A percentile compares a stretch with the other conserved stretches of the same genome.
Evolutionary conservation across 2,329 filamentous ascomycete genomes (phyloP).

Genomic region (Colletotrichum kahawae): DNA sequence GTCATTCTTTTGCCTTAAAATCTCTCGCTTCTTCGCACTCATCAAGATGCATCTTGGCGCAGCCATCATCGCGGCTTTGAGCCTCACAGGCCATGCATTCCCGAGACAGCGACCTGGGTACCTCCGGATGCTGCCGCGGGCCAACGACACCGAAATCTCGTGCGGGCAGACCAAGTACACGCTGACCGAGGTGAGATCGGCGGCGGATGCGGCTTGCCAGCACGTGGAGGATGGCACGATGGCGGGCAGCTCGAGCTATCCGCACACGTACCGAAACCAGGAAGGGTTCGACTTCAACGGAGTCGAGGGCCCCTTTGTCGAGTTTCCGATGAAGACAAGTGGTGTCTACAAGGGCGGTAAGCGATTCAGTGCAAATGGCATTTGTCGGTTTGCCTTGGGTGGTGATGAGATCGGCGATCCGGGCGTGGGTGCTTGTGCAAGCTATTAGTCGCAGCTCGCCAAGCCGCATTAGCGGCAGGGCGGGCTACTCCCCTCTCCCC

Average conservation of each 20-base stretch:
- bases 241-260: constrained; percentile 49
- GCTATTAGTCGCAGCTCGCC: not conserved
- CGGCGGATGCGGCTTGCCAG: constrained; percentile 55
- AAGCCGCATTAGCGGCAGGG: not conserved
- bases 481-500: not conserved
- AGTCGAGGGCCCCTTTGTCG: constrained; percentile 63
- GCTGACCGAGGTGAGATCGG: constrained; percentile 50
- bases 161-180: constrained; percentile 62
- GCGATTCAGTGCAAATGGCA: constrained; percentile 17
- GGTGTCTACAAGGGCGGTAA: constrained; percentile 61
- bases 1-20: not conserved
- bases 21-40: not conserved
- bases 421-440: not conserved
- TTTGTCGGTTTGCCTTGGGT: not conserved
- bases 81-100: constrained; percentile 7
- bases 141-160: constrained; percentile 22
- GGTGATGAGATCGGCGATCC: constrained; percentile 14
- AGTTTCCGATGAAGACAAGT: constrained; percentile 63
- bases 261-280: constrained; percentile 65
- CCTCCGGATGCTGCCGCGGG: constrained; percentile 21
- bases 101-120: constrained; percentile 48
- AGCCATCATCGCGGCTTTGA: constrained; percentile 1
- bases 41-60: constrained; percentile 5
- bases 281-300: constrained; percentile 65
- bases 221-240: constrained; percentile 47